Percentiles rank a stretch among this genome's conserved stretches.
phyloP scores from a whole-genome alignment of 305 asterid genomes.

The Rubia balearica region DNA sequence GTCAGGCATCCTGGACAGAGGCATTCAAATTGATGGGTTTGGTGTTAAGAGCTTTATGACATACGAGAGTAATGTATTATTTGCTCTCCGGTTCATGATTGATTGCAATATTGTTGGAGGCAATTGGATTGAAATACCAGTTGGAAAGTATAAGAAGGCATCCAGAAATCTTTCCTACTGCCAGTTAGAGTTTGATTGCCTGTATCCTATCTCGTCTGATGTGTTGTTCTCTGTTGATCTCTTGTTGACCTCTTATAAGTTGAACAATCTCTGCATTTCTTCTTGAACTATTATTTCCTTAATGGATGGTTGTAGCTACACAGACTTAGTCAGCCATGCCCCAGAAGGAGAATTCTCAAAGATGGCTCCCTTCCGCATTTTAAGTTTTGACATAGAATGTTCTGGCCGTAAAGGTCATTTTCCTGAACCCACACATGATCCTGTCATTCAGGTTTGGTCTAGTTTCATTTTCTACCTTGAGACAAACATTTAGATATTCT shows the following conservation, averaged over 20 bases:
- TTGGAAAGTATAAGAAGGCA: slow-evolving; percentile 65
- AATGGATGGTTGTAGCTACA: slow-evolving; percentile 43
- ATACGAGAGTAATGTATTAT: slow-evolving; percentile 90
- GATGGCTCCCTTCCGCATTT: slow-evolving; percentile 98
- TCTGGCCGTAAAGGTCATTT: slow-evolving; percentile 98
- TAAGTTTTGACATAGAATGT: slow-evolving; percentile 97
- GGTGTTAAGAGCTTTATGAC: slow-evolving; percentile 83
- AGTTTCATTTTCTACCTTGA: slow-evolving; percentile 7
- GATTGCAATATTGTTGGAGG: slow-evolving; percentile 94
- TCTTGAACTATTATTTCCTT: slow-evolving; percentile 33
- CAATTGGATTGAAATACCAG: slow-evolving; percentile 94
- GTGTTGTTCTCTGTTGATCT: background rate
- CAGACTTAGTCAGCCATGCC: slow-evolving; percentile 82
- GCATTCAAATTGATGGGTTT: slow-evolving; percentile 87
- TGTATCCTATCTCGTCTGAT: slow-evolving; percentile 58
- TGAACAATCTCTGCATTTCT: background rate
- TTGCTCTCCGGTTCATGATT: slow-evolving; percentile 98
- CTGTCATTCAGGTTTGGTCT: slow-evolving; percentile 81
- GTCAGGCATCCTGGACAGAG: slow-evolving; percentile 92
- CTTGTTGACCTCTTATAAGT: background rate
- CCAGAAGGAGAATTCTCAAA: slow-evolving; percentile 94
- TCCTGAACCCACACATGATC: slow-evolving; percentile 96
- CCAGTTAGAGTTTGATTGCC: slow-evolving; percentile 91
- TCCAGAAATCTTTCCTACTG: slow-evolving; percentile 56
- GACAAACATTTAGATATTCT: slow-evolving; percentile 16